Base-by-base conservation (phyloP, 1,284 basidiomycete species). In the Dichomitus squalens region DNA sequence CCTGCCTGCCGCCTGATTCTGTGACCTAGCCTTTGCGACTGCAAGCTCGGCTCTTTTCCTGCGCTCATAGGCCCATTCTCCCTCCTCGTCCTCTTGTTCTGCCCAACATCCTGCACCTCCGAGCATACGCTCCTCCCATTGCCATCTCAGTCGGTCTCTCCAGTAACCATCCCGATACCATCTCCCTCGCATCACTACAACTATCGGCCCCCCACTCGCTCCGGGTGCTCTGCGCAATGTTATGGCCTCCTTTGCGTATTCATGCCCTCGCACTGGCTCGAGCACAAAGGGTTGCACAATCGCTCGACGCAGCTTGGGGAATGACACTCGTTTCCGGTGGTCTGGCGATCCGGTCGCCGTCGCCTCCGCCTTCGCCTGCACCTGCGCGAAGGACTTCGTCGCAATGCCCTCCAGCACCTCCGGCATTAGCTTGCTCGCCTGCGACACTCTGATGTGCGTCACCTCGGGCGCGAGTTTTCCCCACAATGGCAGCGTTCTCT, bases 1-100 rank as follows among this genome's bases (percentile, higher is more conserved):
- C 20, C 33, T 20, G 0, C 31, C 23, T n/a, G 49, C 18, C 20
- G 18, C 35, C 43, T 43, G 14, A 5, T 49, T 51, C 33, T 49
- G 48, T 36, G 35, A 23, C 21, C 49, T 51, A 14, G 49, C 33
- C 51, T 52, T 57, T 23, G 49, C 33, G 5, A 51, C 43, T 3
- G 58, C 34, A 1, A 56, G 12, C 50, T 59, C 56, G 1, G 51
- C 48, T 18, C 47, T 34, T 44, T 58, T 59, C 31, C 48, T 50
- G 23, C 58, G 53, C 55, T 63, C 61, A 49, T 53, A 53, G 4
- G 55, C 46, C 58, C 56, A 59, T 44, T 58, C 55, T 3, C 53
- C 58, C n/a, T 63, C 57, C 52, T 62, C 60, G 11, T 57, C 55
- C 21, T 59, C 61, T 25, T 48, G 50, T 31, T 55, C 58, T 1